Evolutionary conservation across 495 filamentous ascomycete species (phyloP), one percentile per base, ranked within the genome.

Genomic region (Tuber microsphaerosporum): DNA sequence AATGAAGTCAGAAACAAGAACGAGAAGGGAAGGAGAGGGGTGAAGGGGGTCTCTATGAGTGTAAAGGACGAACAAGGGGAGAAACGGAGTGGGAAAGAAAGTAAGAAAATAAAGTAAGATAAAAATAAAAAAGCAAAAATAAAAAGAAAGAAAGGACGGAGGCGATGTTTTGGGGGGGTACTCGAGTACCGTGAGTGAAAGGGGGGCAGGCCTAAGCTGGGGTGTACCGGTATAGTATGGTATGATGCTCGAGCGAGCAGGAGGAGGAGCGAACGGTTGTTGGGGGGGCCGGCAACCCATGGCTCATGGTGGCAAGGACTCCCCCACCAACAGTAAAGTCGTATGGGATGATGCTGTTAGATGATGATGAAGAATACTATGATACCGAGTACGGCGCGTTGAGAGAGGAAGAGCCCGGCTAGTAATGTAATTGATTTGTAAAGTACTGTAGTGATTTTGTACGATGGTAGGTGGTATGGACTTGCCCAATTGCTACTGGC

Each of bases 1-100:
- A 79, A 78, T 37, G 77, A 74, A 75, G 56, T 65, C 56, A 79
- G 76, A 79, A 79, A 75, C 77, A 65, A 34, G 56, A 65, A 65
- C 56, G 14, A 65, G 56, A 65, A 65, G 56, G 56, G 56, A 65
- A 65, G 56, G 31, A 34, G 56, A n/a, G 26, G 51, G 51, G 17
- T 56, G 51, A 56, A 56, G 51, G 51, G 51, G 51, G 51, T 61
- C 51, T 61, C 51, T 61, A 61, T 3, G 51, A 19, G 56, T 34
- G 51, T 65, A 65, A 17, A 17, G 56, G 56, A 65, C 56, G 56
- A 65, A 31, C 56, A 65, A 65, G 56, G 56, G 56, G 56, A 65
- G 56, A 65, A 65, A 31, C 9, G 56, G 56, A 34, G 26, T 16
- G 16, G 26, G 5, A 0, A 16, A 31, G 56, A 31, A n/a, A 17